phyloP scores from a whole-genome alignment of 345 rosid genomes.

The Acer campestre region DNA sequence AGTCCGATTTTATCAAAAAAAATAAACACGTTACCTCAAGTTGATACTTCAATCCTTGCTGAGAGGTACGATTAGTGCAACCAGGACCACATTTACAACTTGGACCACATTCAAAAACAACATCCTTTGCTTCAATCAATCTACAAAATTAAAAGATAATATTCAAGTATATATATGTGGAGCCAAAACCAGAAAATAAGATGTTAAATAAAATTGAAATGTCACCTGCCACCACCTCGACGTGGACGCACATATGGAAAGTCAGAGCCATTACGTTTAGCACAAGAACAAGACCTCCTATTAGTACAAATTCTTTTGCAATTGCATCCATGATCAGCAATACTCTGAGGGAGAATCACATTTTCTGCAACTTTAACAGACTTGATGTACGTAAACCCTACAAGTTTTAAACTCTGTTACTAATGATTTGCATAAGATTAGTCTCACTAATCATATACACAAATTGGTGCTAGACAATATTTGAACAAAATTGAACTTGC shows the following conservation, averaged over 20 bases:
- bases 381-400: conserved; percentile 52
- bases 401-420: conserved; percentile 10
- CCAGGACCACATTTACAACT: conserved; percentile 61
- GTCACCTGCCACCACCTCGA: conserved; percentile 62
- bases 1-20: no score
- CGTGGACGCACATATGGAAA: conserved; percentile 58
- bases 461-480: conserved; percentile 9
- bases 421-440: neutral
- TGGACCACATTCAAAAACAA: conserved; percentile 74
- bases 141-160: conserved; percentile 23
- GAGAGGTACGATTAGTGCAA: conserved; percentile 64
- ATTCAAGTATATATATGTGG: neutral
- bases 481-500: conserved; percentile 33
- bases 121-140: conserved; percentile 58
- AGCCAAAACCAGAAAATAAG: neutral
- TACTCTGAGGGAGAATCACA: conserved; percentile 38
- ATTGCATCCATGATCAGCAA: conserved; percentile 36
- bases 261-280: conserved; percentile 54
- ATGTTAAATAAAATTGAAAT: neutral
- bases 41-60: conserved; percentile 46
- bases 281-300: conserved; percentile 57
- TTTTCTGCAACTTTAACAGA: conserved; percentile 42
- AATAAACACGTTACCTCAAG: conserved; percentile 47
- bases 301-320: conserved; percentile 53
- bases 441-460: neutral